Evolutionary conservation across 139 green algal species (phyloP).

Genomic region (Haematococcus lacustris): DNA sequence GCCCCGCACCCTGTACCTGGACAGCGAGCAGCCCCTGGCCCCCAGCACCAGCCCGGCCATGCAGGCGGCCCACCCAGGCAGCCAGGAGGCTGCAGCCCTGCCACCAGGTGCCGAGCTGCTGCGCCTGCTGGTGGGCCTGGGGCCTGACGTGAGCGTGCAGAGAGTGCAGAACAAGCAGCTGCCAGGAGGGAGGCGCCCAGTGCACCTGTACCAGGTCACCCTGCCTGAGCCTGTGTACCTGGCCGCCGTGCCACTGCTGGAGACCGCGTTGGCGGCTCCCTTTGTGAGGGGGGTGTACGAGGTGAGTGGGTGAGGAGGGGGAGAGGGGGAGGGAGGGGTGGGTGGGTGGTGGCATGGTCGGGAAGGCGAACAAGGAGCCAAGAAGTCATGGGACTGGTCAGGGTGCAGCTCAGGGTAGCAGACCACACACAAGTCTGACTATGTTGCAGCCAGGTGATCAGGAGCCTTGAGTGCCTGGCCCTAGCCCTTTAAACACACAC

Average conservation of each 20-base stretch:
- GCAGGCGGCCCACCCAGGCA: too few species aligned
- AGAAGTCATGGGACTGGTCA: too few species aligned
- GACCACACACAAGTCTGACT: too few species aligned
- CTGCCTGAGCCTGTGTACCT: conserved; percentile 64
- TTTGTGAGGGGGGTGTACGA: conserved; percentile 28
- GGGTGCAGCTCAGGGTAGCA: too few species aligned
- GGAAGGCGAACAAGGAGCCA: too few species aligned
- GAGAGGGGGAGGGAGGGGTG: too few species aligned
- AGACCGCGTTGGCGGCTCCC: conserved; percentile 28
- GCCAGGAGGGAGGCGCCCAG: conserved; percentile 35
- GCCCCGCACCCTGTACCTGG: conserved; percentile 58
- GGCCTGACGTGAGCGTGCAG: neutral
- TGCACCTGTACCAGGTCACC: conserved; percentile 53
- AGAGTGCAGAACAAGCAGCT: conserved; percentile 30
- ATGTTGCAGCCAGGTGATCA: too few species aligned
- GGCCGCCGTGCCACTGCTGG: conserved; percentile 28
- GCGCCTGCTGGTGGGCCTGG: conserved; percentile 7
- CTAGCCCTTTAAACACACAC: too few species aligned
- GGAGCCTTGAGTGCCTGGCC: too few species aligned
- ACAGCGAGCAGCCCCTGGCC: conserved; percentile 23
- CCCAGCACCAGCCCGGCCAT: too few species aligned
- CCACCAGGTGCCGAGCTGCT: neutral
- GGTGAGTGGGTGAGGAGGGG: neutral
- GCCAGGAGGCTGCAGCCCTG: too few species aligned
- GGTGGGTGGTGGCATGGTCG: too few species aligned